These are phyloP conservation scores for Eragrostis curvula DNA, from an alignment of 176 grass and related monocot species.

Conservation along the genomic window DNA sequence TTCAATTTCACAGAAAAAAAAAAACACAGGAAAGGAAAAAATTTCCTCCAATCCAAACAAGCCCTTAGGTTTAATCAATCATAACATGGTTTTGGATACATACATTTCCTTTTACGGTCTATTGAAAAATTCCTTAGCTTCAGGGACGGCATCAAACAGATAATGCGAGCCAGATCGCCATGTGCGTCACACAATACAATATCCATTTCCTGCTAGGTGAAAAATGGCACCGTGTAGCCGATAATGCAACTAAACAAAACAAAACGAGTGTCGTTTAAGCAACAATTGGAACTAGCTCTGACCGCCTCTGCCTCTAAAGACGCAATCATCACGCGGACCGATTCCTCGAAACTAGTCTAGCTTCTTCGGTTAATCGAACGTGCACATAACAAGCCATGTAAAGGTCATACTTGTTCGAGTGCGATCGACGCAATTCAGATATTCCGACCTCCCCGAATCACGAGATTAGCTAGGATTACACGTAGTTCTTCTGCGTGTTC, in stretches of 20 bases:
- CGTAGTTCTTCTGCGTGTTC: background rate
- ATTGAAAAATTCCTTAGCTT: no score
- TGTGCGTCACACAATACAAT: no score
- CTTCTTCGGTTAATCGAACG: background rate
- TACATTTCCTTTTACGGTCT: no score
- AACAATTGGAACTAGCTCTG: background rate
- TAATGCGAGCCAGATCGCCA: no score
- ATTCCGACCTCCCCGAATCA: background rate
- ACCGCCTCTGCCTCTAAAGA: background rate
- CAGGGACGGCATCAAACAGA: no score
- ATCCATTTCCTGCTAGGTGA: background rate
- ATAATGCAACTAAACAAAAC: background rate
- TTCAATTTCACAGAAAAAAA: no score
- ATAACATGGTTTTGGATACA: no score
- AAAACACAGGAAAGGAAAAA: no score
- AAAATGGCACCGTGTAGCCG: background rate
- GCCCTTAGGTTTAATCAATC: no score
- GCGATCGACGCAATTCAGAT: conserved; percentile 15
- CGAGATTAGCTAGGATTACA: background rate
- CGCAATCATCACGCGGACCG: conserved; percentile 6
- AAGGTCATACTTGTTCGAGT: conserved; percentile 30
- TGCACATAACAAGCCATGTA: background rate
- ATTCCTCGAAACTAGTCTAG: background rate
- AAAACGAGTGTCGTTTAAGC: background rate
- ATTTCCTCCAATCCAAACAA: no score